These are phyloP conservation scores for Hymenochaete sp. DNA, from an alignment of 1,284 basidiomycete species.

Conservation along the genomic window DNA sequence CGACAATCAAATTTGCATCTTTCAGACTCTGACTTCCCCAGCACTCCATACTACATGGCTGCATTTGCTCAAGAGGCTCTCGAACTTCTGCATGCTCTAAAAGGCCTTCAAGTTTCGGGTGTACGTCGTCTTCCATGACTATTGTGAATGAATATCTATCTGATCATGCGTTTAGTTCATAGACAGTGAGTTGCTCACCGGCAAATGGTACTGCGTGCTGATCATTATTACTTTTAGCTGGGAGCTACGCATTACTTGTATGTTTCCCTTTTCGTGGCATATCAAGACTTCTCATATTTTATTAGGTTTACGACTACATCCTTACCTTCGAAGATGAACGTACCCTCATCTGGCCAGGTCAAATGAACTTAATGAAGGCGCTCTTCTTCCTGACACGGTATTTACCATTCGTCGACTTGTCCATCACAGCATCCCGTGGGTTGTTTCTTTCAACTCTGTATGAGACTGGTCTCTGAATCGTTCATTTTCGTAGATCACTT, in stretches of 20 bases:
- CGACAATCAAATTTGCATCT: too few relatives aligned
- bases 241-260: constrained; percentile 2
- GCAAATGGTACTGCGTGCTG: too few relatives aligned
- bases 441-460: neutral
- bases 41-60: neutral
- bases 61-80: neutral
- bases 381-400: constrained; percentile 11
- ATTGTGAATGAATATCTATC: too few relatives aligned
- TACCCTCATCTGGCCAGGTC: constrained; percentile 3
- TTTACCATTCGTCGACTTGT: constrained; percentile 10
- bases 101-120: neutral
- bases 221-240: neutral
- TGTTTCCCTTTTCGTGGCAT: too few relatives aligned
- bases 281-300: neutral
- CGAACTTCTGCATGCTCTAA: neutral
- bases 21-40: neutral
- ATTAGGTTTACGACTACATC: constrained; percentile 8
- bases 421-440: constrained; percentile 3
- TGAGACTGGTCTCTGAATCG: too few relatives aligned
- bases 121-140: neutral
- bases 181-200: too few relatives aligned
- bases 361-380: constrained; percentile 1
- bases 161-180: too few relatives aligned
- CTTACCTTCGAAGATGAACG: constrained; percentile 9
- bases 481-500: neutral